phyloP scores from a whole-genome alignment of 768 basidiomycete species.

The Macrolepiota dolichaula region DNA sequence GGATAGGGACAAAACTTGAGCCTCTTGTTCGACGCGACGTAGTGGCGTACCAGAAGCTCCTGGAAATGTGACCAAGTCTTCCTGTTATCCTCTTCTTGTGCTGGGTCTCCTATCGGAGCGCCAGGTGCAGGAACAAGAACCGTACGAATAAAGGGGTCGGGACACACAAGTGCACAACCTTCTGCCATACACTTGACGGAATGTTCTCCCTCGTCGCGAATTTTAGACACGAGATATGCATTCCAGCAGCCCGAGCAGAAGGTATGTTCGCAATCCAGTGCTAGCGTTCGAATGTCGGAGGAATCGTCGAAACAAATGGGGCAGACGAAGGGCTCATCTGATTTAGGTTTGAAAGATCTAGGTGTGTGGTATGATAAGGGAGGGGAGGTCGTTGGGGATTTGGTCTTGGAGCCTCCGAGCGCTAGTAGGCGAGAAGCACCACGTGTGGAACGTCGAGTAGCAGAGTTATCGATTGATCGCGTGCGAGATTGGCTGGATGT shows the following conservation, averaged over 20 bases:
- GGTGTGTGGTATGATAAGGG: slow-evolving; percentile 17
- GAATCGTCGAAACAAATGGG: slow-evolving; percentile 91
- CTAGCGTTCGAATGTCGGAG: slow-evolving; percentile 52
- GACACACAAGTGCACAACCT: slow-evolving; percentile 61
- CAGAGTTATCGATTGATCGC: slow-evolving; percentile 21
- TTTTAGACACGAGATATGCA: slow-evolving; percentile 75
- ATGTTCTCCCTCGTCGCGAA: slow-evolving; percentile 78
- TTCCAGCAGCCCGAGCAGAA: slow-evolving; percentile 87
- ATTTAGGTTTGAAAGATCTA: slow-evolving; percentile 26
- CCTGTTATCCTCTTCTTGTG: slow-evolving; percentile 37
- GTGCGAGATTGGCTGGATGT: slow-evolving; percentile 28
- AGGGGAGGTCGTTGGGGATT: slow-evolving; percentile 22
- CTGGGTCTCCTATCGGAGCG: slow-evolving; percentile 20
- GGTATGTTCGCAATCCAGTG: slow-evolving; percentile 78
- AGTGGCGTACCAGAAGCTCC: slow-evolving; percentile 86
- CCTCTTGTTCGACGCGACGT: slow-evolving; percentile 76
- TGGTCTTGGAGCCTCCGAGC: slow-evolving; percentile 27
- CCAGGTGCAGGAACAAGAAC: slow-evolving; percentile 40
- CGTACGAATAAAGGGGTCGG: slow-evolving; percentile 58
- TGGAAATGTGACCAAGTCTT: slow-evolving; percentile 70
- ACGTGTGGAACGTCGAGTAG: slow-evolving; percentile 31
- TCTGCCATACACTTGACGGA: slow-evolving; percentile 79
- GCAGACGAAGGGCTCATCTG: slow-evolving; percentile 68
- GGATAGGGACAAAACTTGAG: slow-evolving; percentile 97
- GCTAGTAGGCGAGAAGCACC: slow-evolving; percentile 36